A percentile compares a stretch with the other conserved stretches of the same genome.
These are phyloP conservation scores for Scorias spongiosa DNA, from an alignment of 2,329 filamentous ascomycete genomes.

Conservation along the genomic window DNA sequence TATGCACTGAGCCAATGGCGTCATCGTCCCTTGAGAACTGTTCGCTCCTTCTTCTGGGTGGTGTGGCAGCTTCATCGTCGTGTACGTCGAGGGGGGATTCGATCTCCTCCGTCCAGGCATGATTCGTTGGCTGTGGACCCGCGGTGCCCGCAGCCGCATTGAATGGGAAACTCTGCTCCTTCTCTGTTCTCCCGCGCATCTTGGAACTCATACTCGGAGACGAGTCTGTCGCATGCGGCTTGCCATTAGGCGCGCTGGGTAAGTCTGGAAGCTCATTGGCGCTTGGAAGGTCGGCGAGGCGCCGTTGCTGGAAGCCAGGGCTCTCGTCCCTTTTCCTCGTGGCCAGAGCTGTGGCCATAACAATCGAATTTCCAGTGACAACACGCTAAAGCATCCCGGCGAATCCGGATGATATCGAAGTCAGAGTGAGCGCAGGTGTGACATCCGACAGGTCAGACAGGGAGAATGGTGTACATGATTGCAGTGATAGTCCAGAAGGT, in stretches of 20 bases:
- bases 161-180: slow-evolving; percentile 8
- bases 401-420: too few species aligned
- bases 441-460: too few species aligned
- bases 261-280: not conserved
- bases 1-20: slow-evolving; percentile 8
- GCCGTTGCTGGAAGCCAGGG: not conserved
- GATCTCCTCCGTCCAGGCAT: not conserved
- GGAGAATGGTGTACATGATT: too few species aligned
- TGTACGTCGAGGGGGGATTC: not conserved
- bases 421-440: too few species aligned
- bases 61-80: slow-evolving; percentile 7
- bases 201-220: not conserved
- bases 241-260: not conserved
- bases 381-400: too few species aligned
- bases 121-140: slow-evolving; percentile 9
- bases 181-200: not conserved
- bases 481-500: too few species aligned
- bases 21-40: slow-evolving; percentile 15
- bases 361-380: not conserved
- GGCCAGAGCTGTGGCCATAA: not conserved
- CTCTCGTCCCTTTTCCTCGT: not conserved
- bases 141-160: slow-evolving; percentile 7
- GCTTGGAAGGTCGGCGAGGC: not conserved
- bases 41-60: slow-evolving; percentile 13
- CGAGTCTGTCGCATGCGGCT: not conserved